phyloP scores from a whole-genome alignment of 257 asterid species.

The Leptodermis oblonga region DNA sequence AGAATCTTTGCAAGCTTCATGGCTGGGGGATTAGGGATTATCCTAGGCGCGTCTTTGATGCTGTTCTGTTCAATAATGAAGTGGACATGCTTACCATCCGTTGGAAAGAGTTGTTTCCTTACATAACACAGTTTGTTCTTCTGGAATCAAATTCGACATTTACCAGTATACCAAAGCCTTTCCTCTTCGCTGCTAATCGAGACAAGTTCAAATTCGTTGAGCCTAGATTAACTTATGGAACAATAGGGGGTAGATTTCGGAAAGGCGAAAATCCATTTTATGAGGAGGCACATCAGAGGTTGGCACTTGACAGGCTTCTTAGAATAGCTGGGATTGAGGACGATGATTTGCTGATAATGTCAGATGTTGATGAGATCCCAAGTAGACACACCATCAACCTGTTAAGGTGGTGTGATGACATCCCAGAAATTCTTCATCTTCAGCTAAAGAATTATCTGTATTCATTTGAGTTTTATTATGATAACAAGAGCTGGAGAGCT shows the following conservation, averaged over 20 bases:
- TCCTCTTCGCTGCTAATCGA: constrained; percentile 44
- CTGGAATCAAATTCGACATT: constrained; percentile 85
- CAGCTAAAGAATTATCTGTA: constrained; percentile 70
- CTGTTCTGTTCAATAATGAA: constrained; percentile 79
- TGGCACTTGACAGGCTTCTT: constrained; percentile 67
- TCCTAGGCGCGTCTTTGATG: constrained; percentile 81
- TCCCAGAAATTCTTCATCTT: constrained; percentile 71
- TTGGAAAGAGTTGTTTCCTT: constrained; percentile 83
- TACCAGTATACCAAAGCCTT: constrained; percentile 74
- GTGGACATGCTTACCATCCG: constrained; percentile 69
- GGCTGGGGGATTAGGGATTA: constrained; percentile 81
- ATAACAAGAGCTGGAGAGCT: constrained; percentile 85
- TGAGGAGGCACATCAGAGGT: constrained; percentile 81
- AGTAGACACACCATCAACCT: constrained; percentile 70
- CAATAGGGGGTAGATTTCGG: constrained; percentile 60
- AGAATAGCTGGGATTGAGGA: constrained; percentile 76
- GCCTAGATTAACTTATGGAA: constrained; percentile 66
- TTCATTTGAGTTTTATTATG: constrained; percentile 70
- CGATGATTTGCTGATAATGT: constrained; percentile 82
- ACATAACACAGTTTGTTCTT: constrained; percentile 67
- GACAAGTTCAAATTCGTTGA: constrained; percentile 61
- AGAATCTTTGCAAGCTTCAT: constrained; percentile 72
- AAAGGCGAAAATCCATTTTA: constrained; percentile 78
- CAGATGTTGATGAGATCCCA: constrained; percentile 89
- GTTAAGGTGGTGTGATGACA: constrained; percentile 78